A percentile compares a stretch with the other conserved stretches of the same genome.
Conservation (phyloP, 495 filamentous ascomycete species). For the Lophiotrema nucula region DNA sequence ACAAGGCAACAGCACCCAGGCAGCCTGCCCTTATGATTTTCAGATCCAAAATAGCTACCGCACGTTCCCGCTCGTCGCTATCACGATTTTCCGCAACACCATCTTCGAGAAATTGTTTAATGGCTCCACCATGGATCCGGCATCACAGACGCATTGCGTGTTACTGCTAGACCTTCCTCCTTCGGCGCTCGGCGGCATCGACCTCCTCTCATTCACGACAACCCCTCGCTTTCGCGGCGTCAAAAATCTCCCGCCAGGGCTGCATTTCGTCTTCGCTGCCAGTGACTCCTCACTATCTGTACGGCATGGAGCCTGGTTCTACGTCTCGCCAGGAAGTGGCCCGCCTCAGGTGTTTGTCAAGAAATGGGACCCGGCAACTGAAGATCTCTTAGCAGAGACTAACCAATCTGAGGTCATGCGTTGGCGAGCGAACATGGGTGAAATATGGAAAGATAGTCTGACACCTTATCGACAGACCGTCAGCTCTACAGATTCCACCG, state of each 20-base stretch:
- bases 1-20: no score
- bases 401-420: conserved; percentile 36
- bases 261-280: conserved; percentile 58
- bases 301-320: conserved; percentile 62
- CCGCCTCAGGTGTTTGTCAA: conserved; percentile 51
- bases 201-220: conserved; percentile 47
- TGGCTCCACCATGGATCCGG: conserved; percentile 24
- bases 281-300: conserved; percentile 50
- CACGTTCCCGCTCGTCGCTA: no score
- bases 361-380: conserved; percentile 53
- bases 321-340: conserved; percentile 37
- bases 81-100: conserved; percentile 26
- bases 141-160: conserved; percentile 28
- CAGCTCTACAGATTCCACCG: not conserved
- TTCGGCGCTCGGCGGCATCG: conserved; percentile 41
- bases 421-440: conserved; percentile 47
- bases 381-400: conserved; percentile 39
- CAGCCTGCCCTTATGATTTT: no score
- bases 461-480: conserved; percentile 45
- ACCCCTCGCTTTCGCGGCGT: conserved; percentile 57
- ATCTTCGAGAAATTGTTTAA: conserved; percentile 26
- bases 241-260: conserved; percentile 56
- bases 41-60: no score
- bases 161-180: conserved; percentile 42
- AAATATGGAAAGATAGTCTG: conserved; percentile 45